These are phyloP conservation scores for Danielia oregonensis DNA, from an alignment of 805 yeast species.

Conservation along the genomic window DNA sequence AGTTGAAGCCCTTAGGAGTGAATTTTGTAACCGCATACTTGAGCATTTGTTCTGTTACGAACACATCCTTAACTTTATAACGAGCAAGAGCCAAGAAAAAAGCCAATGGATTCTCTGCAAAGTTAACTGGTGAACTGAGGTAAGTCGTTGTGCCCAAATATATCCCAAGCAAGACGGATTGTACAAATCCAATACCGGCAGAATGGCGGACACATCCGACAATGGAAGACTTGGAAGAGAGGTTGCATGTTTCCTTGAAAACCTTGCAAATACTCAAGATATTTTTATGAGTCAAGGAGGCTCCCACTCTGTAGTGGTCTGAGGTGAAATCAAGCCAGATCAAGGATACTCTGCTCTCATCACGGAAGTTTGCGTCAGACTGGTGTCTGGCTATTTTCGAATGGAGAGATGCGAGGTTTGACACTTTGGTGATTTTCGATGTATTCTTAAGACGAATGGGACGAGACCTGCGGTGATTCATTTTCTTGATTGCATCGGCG, in stretches of 20 bases:
- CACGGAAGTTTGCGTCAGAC: constrained; percentile 35
- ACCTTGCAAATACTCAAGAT: constrained; percentile 80
- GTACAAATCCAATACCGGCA: constrained; percentile 82
- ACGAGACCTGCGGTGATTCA: constrained; percentile 27
- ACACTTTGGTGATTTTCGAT: constrained; percentile 46
- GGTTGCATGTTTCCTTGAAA: constrained; percentile 86
- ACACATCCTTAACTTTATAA: constrained; percentile 79
- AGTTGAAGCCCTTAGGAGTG: constrained; percentile 57
- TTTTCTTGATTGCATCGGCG: constrained; percentile 53
- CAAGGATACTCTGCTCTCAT: constrained; percentile 46
- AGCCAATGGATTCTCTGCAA: constrained; percentile 66
- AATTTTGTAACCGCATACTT: constrained; percentile 61
- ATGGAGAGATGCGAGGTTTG: constrained; percentile 38
- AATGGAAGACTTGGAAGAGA: constrained; percentile 66
- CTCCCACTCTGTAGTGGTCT: constrained; percentile 64
- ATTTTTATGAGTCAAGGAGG: constrained; percentile 54
- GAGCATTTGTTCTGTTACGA: constrained; percentile 79
- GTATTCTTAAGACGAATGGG: constrained; percentile 65
- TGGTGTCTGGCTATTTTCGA: constrained; percentile 42
- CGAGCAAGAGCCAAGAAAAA: constrained; percentile 70
- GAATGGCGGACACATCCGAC: constrained; percentile 86
- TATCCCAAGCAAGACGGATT: constrained; percentile 78
- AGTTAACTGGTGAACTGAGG: constrained; percentile 73
- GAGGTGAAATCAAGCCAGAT: constrained; percentile 70
- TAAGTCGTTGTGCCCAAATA: constrained; percentile 85